Evolutionary conservation across 257 asterid genomes (phyloP).

Genomic region (Solanum lycopersicoides): DNA sequence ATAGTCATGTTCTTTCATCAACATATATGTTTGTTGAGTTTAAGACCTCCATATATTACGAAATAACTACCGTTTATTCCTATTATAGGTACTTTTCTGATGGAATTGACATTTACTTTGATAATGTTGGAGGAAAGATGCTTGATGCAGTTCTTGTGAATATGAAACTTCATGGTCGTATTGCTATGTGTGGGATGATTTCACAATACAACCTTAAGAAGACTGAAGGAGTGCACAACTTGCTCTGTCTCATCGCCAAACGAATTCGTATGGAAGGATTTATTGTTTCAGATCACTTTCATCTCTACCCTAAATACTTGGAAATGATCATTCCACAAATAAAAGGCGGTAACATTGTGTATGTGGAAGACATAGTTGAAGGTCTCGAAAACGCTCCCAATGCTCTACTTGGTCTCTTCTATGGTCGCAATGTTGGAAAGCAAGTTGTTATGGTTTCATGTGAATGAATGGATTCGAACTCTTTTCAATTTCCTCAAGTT

Average conservation of each 20-base stretch:
- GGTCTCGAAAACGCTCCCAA: not conserved
- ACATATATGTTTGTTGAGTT: too few relatives aligned
- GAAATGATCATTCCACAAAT: not conserved
- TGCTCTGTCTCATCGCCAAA: not conserved
- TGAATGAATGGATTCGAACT: not conserved
- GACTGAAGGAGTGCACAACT: not conserved
- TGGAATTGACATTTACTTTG: not conserved
- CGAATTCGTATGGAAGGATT: not conserved
- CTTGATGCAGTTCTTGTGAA: not conserved
- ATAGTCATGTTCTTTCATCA: too few relatives aligned
- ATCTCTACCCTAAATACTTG: not conserved
- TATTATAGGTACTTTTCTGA: not conserved
- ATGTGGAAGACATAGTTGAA: not conserved
- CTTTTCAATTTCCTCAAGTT: not conserved
- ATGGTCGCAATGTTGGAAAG: not conserved
- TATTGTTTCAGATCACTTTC: not conserved
- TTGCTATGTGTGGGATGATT: too few relatives aligned
- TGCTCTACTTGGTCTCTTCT: not conserved
- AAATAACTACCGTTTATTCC: not conserved
- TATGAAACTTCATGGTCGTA: not conserved
- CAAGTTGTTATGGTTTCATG: not conserved
- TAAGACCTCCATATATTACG: too few relatives aligned
- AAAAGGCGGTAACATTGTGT: not conserved
- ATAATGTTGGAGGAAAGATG: not conserved
- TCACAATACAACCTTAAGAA: not conserved